phyloP scores from a whole-genome alignment of 345 rosid genomes.

The Bretschneidera sinensis region DNA sequence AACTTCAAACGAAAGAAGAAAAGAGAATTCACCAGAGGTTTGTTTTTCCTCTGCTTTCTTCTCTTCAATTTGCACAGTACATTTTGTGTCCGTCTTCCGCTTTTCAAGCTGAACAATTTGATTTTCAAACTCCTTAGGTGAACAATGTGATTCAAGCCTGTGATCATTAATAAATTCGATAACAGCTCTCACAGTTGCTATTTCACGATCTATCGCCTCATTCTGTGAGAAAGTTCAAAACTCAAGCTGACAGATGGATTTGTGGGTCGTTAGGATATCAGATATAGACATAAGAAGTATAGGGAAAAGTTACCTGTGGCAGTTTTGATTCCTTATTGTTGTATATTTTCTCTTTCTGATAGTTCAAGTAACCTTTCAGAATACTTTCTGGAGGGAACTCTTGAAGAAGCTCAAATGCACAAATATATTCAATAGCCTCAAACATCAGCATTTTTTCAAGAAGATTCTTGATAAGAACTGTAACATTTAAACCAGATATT shows the following conservation, averaged over 20 bases:
- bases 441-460: background rate
- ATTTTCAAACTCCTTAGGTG: background rate
- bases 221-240: constrained; percentile 9
- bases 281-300: too few relatives aligned
- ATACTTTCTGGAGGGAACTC: background rate
- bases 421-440: background rate
- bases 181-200: constrained; percentile 16
- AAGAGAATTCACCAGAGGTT: too few relatives aligned
- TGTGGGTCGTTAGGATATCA: background rate
- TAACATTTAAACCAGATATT: background rate
- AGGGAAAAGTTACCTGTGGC: background rate
- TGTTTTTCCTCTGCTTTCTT: too few relatives aligned
- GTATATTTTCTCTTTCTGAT: background rate
- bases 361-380: background rate
- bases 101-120: background rate
- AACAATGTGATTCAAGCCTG: constrained; percentile 11
- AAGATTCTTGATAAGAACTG: background rate
- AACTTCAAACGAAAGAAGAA: too few relatives aligned
- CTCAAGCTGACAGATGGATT: background rate
- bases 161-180: constrained; percentile 17
- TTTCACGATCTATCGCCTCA: constrained; percentile 13
- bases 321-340: background rate
- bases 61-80: too few relatives aligned
- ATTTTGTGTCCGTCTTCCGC: background rate
- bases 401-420: background rate